phyloP scores from a whole-genome alignment of 2,329 filamentous ascomycete genomes.

The Sporothrix humicola region DNA sequence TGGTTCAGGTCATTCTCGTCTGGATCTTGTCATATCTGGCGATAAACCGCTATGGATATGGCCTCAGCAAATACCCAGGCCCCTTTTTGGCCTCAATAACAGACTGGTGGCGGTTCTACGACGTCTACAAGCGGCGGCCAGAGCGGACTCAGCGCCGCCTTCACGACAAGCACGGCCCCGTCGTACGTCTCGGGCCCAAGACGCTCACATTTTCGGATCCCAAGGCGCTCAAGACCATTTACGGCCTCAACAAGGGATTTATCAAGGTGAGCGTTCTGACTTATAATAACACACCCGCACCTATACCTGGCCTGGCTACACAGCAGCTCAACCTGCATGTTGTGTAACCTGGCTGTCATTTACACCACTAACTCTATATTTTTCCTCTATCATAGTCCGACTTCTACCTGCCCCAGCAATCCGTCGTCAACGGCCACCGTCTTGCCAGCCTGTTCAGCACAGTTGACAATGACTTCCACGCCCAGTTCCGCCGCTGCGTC shows the following conservation, averaged over 20 bases:
- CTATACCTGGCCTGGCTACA: background rate
- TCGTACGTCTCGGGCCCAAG: slow-evolving; percentile 78
- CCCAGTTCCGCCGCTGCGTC: slow-evolving; percentile 74
- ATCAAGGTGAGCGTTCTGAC: slow-evolving; percentile 56
- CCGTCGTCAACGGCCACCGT: slow-evolving; percentile 69
- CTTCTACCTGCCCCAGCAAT: slow-evolving; percentile 81
- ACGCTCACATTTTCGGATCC: slow-evolving; percentile 75
- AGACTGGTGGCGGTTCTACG: slow-evolving; percentile 76
- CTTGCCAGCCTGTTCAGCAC: slow-evolving; percentile 79
- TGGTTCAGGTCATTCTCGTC: slow-evolving; percentile 48
- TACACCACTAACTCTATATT: background rate
- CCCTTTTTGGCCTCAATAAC: slow-evolving; percentile 70
- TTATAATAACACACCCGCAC: too few relatives aligned
- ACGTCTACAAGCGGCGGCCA: slow-evolving; percentile 68
- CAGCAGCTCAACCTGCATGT: background rate
- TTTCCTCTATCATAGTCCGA: slow-evolving; percentile 60
- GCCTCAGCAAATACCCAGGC: slow-evolving; percentile 74
- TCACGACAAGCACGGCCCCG: slow-evolving; percentile 73
- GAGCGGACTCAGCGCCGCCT: slow-evolving; percentile 71
- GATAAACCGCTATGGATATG: slow-evolving; percentile 59
- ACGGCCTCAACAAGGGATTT: slow-evolving; percentile 82
- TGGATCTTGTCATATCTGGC: slow-evolving; percentile 50
- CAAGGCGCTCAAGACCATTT: slow-evolving; percentile 74
- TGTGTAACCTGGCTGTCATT: background rate
- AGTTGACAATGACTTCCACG: slow-evolving; percentile 75